These are phyloP conservation scores for Fragaria vesca DNA, from an alignment of 306 rosid genomes.

Conservation along the genomic window DNA sequence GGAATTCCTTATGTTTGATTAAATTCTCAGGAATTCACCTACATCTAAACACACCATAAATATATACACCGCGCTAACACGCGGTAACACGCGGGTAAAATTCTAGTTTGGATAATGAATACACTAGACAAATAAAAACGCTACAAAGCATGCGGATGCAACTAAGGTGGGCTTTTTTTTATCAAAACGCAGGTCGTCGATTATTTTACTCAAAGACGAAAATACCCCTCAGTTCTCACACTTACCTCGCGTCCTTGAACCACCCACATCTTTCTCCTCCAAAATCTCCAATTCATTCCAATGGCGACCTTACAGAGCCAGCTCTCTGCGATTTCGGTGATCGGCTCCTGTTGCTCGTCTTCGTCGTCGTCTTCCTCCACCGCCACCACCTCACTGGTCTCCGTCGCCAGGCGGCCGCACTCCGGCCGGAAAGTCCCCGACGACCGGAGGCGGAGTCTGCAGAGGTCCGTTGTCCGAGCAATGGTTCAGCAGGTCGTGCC, in stretches of 20 bases:
- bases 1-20: no score
- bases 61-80: no score
- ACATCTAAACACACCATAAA: no score
- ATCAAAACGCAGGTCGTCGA: no score
- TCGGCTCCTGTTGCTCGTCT: slow-evolving; percentile 27
- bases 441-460: slow-evolving; percentile 7
- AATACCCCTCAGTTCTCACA: background rate
- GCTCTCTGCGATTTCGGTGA: slow-evolving; percentile 34
- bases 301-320: slow-evolving; percentile 47
- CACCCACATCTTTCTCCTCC: background rate
- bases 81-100: no score
- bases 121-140: no score
- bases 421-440: slow-evolving; percentile 16
- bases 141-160: no score
- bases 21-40: no score
- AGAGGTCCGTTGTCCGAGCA: slow-evolving; percentile 43
- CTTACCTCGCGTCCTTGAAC: background rate
- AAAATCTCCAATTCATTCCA: slow-evolving; percentile 9
- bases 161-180: no score
- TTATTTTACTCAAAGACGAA: background rate
- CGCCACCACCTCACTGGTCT: slow-evolving; percentile 18
- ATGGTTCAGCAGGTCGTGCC: slow-evolving; percentile 83
- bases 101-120: no score
- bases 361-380: background rate
- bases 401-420: slow-evolving; percentile 15